Percentiles rank a stretch among this genome's conserved stretches.
Evolutionary conservation across 345 rosid genomes (phyloP).

Genomic region (Orychophragmus violaceus): DNA sequence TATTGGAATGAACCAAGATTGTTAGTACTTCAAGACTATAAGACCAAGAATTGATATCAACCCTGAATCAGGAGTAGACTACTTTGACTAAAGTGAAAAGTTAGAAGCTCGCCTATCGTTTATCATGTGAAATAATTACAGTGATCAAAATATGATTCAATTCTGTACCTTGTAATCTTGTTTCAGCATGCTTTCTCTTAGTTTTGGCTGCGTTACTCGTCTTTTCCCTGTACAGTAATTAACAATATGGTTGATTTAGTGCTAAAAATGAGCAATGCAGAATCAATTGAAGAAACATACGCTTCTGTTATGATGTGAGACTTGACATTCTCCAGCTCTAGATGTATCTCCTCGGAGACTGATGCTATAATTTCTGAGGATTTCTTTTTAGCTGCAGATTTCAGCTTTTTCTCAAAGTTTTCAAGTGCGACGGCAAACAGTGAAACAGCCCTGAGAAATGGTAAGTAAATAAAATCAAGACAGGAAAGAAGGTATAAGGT

Average conservation of each 20-base stretch:
- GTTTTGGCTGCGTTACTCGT: conserved; percentile 49
- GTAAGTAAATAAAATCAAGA: conserved; percentile 25
- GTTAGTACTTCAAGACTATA: not conserved
- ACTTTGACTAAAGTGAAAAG: not conserved
- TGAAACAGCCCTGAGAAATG: conserved; percentile 56
- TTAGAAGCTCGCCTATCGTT: not conserved
- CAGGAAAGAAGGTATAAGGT: conserved; percentile 1
- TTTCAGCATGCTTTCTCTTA: conserved; percentile 70
- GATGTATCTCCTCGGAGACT: conserved; percentile 57
- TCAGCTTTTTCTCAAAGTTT: conserved; percentile 62
- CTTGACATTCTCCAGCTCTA: conserved; percentile 55
- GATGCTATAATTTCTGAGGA: conserved; percentile 71
- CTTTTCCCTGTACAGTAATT: conserved; percentile 49
- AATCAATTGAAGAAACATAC: conserved; percentile 38
- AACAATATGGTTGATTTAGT: conserved; percentile 25
- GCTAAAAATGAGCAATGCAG: conserved; percentile 10
- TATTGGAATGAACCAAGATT: not conserved
- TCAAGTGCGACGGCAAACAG: conserved; percentile 61
- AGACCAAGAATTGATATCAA: not conserved
- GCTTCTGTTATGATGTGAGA: conserved; percentile 63
- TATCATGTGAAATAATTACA: not conserved
- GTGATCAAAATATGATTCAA: not conserved
- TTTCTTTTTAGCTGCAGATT: conserved; percentile 55
- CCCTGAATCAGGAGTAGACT: conserved; percentile 1
- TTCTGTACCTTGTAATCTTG: conserved; percentile 54